Evolutionary conservation across 495 filamentous ascomycete species (phyloP).

Genomic region (Penicilliopsis zonata): DNA sequence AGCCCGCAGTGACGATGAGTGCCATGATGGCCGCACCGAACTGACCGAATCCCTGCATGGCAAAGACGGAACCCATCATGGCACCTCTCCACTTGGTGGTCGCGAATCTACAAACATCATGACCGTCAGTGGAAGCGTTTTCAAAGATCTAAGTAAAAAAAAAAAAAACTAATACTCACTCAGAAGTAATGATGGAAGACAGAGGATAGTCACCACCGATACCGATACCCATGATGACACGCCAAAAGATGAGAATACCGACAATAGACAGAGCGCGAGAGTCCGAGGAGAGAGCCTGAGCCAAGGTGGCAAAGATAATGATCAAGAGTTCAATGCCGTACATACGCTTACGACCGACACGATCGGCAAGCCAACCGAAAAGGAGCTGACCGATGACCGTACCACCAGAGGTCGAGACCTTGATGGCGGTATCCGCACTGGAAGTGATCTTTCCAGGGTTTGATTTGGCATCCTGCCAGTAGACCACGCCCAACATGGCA

Average conservation of each 20-base stretch:
- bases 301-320: constrained; percentile 76
- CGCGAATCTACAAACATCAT: constrained; percentile 44
- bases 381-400: constrained; percentile 76
- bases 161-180: constrained; percentile 35
- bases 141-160: not conserved
- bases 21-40: constrained; percentile 58
- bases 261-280: constrained; percentile 60
- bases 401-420: constrained; percentile 76
- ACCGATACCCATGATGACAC: constrained; percentile 72
- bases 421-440: constrained; percentile 68
- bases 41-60: constrained; percentile 75
- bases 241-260: constrained; percentile 80
- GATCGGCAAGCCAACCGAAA: constrained; percentile 73
- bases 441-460: constrained; percentile 44
- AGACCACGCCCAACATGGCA: constrained; percentile 63
- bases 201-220: constrained; percentile 85
- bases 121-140: constrained; percentile 2
- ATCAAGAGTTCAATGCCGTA: constrained; percentile 83
- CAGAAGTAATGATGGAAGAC: constrained; percentile 72
- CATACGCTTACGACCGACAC: constrained; percentile 70
- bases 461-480: constrained; percentile 42
- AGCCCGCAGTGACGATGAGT: constrained; percentile 58
- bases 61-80: constrained; percentile 83
- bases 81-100: constrained; percentile 76
- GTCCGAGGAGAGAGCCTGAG: constrained; percentile 55